A percentile compares a stretch with the other conserved stretches of the same genome.
These are phyloP conservation scores for Diutina catenulata DNA, from an alignment of 1,139 yeast species.

Conservation along the genomic window DNA sequence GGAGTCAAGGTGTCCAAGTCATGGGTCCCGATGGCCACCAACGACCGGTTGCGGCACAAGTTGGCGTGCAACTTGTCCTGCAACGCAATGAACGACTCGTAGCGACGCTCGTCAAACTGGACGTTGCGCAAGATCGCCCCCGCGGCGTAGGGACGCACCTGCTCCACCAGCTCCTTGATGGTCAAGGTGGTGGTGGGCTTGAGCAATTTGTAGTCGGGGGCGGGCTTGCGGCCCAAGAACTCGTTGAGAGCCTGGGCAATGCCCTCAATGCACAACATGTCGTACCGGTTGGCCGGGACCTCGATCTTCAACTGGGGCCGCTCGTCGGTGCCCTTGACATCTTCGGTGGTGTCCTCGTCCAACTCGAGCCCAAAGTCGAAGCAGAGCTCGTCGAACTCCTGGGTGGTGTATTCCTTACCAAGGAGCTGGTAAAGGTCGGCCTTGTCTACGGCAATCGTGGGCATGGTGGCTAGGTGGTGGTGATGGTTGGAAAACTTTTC, in stretches of 20 bases:
- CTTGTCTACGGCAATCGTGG: conserved; percentile 92
- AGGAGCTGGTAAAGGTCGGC: conserved; percentile 77
- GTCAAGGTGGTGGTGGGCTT: conserved; percentile 56
- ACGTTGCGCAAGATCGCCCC: conserved; percentile 85
- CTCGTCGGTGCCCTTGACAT: conserved; percentile 54
- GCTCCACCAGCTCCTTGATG: conserved; percentile 60
- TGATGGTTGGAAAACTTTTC: neutral
- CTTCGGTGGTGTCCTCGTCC: conserved; percentile 90
- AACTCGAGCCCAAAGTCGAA: conserved; percentile 96
- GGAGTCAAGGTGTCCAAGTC: conserved; percentile 75
- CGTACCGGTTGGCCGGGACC: conserved; percentile 96
- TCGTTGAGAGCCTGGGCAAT: conserved; percentile 91
- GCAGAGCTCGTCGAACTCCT: conserved; percentile 94
- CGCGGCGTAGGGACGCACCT: conserved; percentile 85
- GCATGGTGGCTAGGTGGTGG: conserved; percentile 40
- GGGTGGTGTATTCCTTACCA: conserved; percentile 72
- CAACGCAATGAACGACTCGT: conserved; percentile 88
- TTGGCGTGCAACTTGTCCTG: conserved; percentile 96
- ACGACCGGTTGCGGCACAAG: conserved; percentile 90
- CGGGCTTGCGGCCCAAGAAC: conserved; percentile 56
- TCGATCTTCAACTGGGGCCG: conserved; percentile 96
- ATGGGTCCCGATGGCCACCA: conserved; percentile 98
- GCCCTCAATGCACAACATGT: conserved; percentile 96
- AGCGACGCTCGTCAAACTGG: conserved; percentile 68
- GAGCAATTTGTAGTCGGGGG: conserved; percentile 56